A percentile compares a stretch with the other conserved stretches of the same genome.
Conservation (phyloP, 495 filamentous ascomycete species). For the Lepraria neglecta region DNA sequence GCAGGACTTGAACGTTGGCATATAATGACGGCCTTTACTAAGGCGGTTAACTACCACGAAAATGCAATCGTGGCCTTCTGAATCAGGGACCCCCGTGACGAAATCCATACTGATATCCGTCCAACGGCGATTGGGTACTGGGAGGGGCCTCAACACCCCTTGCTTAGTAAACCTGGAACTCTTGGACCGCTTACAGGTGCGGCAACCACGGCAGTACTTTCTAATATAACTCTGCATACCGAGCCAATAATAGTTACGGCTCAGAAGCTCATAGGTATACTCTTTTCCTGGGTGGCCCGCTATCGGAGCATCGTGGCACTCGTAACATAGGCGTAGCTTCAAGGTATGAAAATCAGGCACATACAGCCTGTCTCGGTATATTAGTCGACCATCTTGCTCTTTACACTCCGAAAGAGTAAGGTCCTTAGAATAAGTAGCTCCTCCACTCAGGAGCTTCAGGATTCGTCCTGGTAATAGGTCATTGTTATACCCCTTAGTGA, state of each 20-base stretch:
- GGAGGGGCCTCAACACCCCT: slow-evolving; percentile 25
- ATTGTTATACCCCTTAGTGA: not conserved
- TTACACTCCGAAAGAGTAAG: not conserved
- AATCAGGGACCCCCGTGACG: slow-evolving; percentile 21
- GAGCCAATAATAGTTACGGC: not conserved
- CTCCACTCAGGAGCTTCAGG: not conserved
- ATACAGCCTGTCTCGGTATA: not conserved
- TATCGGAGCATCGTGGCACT: not conserved
- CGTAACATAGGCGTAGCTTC: not conserved
- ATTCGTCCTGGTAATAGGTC: not conserved
- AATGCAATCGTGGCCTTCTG: slow-evolving; percentile 22
- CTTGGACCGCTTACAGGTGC: not conserved
- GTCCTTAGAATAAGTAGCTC: not conserved
- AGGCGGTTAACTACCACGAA: slow-evolving; percentile 27
- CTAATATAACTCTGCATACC: too few relatives aligned
- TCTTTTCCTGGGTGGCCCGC: not conserved
- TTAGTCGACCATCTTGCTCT: not conserved
- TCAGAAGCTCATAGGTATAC: not conserved
- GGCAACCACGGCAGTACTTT: too few relatives aligned
- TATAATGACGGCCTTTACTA: slow-evolving; percentile 23
- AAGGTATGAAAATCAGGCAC: not conserved
- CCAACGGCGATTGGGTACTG: slow-evolving; percentile 22
- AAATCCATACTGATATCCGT: slow-evolving; percentile 31
- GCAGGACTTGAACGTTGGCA: slow-evolving; percentile 12
- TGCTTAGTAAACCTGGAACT: not conserved